Evolutionary conservation across 2,329 filamentous ascomycete species (phyloP), one percentile per base, ranked within the genome.

Genomic region (Neodidymelliopsis sp.): DNA sequence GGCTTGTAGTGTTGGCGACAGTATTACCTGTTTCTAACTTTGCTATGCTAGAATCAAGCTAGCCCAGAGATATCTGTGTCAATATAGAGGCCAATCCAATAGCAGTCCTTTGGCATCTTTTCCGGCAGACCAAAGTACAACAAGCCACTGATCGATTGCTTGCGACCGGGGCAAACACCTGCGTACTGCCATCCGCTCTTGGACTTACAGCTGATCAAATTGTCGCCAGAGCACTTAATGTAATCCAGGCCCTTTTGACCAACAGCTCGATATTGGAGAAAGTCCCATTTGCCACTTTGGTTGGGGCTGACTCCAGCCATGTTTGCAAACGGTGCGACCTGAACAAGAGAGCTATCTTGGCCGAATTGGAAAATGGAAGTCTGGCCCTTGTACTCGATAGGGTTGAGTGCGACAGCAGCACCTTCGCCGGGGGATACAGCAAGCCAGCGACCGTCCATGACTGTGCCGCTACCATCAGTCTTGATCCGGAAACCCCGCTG

Each of bases 231-330:
- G 22, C 42, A 38, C 6, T 38, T 38, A 16, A 46, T 46, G 8
- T 46, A 38, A 10, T 46, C 34, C 19, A 13, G 12, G 11, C 25
- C 28, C 11, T 27, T 20, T 9, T 31, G 34, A 10, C 34, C 42
- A 22, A 46, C 34, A 31, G 28, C 20, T 11, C 34, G 42, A n/a
- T 46, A 46, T n/a, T 46, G 28, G 15, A 46, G 27, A 28, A 38
- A 46, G 16, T 39, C 34, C 34, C 34, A 46, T 12, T 46, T 46
- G 6, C 34, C 34, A 9, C 9, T 36, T 20, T 18, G 25, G 13
- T 45, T 45, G 13, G 42, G 42, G 10, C 33, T 12, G 15, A 45
- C 42, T 11, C 27, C 42, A 31, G 34, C 42, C 42, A 45, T 45
- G 13, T 18, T 18, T 4, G 15, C 12, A 13, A n/a, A 19, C 6